Percentiles rank a stretch among this genome's conserved stretches.
Conservation (phyloP, 2,329 filamentous ascomycete species). For the Sclerotiophoma versabilis region DNA sequence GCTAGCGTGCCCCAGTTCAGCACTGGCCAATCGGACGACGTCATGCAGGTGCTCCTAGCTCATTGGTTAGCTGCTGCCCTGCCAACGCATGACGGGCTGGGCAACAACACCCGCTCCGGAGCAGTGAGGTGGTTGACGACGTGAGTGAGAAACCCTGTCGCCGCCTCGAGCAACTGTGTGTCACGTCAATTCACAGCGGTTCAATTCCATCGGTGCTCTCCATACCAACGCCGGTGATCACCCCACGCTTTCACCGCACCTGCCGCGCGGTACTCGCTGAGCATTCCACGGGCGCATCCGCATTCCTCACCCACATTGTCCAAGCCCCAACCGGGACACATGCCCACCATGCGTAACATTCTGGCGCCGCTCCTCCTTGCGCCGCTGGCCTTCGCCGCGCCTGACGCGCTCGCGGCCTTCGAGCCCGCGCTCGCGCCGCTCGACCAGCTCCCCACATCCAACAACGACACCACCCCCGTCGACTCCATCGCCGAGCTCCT, state of each 20-base stretch:
- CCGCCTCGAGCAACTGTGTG: conserved; percentile 9
- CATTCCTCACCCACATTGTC: conserved; percentile 24
- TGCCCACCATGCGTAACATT: conserved; percentile 38
- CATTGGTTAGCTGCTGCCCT: too few species aligned
- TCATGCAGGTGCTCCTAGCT: conserved; percentile 13
- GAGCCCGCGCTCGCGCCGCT: conserved; percentile 36
- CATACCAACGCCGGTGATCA: conserved; percentile 4
- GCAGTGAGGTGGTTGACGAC: conserved; percentile 14
- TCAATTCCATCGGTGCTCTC: neutral
- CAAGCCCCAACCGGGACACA: neutral
- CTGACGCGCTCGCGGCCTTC: conserved; percentile 42
- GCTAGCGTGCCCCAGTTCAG: neutral
- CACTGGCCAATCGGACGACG: conserved; percentile 16
- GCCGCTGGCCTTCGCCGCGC: conserved; percentile 38
- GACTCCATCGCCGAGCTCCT: conserved; percentile 36
- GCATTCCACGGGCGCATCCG: conserved; percentile 22
- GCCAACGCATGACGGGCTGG: conserved; percentile 15
- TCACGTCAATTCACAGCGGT: neutral
- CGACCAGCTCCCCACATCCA: conserved; percentile 23
- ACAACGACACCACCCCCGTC: conserved; percentile 35
- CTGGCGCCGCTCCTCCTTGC: conserved; percentile 36
- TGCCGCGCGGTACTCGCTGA: conserved; percentile 4
- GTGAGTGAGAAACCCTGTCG: conserved; percentile 10
- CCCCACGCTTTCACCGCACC: conserved; percentile 15
- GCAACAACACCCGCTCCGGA: conserved; percentile 12